Base-by-base conservation (phyloP, 306 rosid genomes). In the Dalbergia cochinchinensis region DNA sequence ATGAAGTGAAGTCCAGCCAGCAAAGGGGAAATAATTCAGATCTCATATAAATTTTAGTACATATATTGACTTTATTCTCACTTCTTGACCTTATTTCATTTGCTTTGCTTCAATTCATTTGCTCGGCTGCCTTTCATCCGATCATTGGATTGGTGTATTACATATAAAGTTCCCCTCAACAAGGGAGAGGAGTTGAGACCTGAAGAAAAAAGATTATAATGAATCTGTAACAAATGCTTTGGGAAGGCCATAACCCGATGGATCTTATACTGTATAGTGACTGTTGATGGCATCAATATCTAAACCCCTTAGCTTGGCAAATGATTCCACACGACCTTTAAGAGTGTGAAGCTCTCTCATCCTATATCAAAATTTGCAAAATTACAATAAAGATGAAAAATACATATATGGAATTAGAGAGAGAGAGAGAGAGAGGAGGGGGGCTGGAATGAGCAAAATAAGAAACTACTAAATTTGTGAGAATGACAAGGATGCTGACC, bases 301-400 rank as follows among this genome's bases (percentile, higher is more conserved):
- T 74, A 88, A 55, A 63, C 97, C 97, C 85, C 77, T 81, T 31
- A 87, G 88, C 85, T 79, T 92, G 67, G 90, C 94, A 65, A 86
- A 85, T 26, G 92, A 88, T 78, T 92, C 94, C 68, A 90, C 97
- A 73, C 45, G 89, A 12, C 91, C 94, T 80, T 92, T 92, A 47
- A 89, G 84, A 48, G 97, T 92, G 87, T 89, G 92, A 81, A 92
- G 93, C 88, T 90, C 97, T 80, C 97, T 86, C 89, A 92, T 44
- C 88, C 93, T 92, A 82, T 86, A 85, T 55, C 31, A n/a, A 54
- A 11, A n/a, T 37, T 37, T 45, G 31, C 20, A 45, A 14, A 35
- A 57, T 2, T 4, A 47, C 2, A 11, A 4, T 7, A 54, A 54
- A n/a, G 18, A 51, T 51, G 58, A 51, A 9, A 50, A 4, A 1